These are phyloP conservation scores for Gryganskiella cystojenkinii DNA, from an alignment of 192 early-diverging fungal genomes.

Conservation along the genomic window DNA sequence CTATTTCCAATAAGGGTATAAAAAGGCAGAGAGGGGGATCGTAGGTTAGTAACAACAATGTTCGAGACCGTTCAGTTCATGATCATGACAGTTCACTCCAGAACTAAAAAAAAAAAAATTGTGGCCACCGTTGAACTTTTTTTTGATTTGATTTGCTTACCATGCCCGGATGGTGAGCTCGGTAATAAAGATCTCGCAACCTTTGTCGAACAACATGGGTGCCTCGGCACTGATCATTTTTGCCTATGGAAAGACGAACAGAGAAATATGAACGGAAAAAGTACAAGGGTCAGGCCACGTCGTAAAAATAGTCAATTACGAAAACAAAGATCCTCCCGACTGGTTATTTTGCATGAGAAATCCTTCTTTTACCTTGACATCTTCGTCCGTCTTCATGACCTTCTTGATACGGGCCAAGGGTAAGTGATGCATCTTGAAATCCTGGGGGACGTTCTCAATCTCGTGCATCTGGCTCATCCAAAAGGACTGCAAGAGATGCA, in stretches of 20 bases:
- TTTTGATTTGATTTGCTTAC: conserved; percentile 41
- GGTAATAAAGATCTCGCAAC: conserved; percentile 95
- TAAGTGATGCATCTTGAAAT: conserved; percentile 92
- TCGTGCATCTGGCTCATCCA: conserved; percentile 79
- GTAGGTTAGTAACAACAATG: too few species aligned
- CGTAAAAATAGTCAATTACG: too few species aligned
- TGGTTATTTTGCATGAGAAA: too few species aligned
- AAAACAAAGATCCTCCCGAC: background rate
- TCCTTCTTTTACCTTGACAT: conserved; percentile 85
- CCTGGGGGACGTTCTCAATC: conserved; percentile 75
- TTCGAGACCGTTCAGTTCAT: too few species aligned
- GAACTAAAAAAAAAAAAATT: too few species aligned
- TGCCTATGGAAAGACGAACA: conserved; percentile 3
- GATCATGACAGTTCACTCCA: too few species aligned
- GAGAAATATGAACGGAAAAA: background rate
- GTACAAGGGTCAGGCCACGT: too few species aligned
- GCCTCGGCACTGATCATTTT: conserved; percentile 68
- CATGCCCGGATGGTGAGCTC: conserved; percentile 88
- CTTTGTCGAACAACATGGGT: conserved; percentile 94
- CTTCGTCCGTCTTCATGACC: conserved; percentile 98
- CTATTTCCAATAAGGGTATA: conserved; percentile 52
- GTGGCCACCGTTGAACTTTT: too few species aligned
- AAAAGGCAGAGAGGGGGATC: too few species aligned
- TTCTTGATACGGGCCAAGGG: conserved; percentile 97
- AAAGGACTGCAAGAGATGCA: conserved; percentile 58